Base-by-base conservation (phyloP, 208 protist species). In the Trypanosoma congolense region DNA sequence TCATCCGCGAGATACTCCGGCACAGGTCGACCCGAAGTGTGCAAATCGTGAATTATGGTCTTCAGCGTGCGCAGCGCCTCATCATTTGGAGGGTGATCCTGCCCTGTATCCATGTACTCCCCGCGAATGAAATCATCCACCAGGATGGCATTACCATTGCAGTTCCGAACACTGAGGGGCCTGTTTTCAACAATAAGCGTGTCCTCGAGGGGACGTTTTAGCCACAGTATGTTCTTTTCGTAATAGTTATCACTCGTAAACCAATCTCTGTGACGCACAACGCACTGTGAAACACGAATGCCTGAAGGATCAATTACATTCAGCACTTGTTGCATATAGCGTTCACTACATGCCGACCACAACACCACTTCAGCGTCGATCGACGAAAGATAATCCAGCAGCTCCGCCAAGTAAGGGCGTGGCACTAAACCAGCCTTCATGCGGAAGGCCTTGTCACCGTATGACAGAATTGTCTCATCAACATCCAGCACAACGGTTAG, bases 341-440 rank as follows among this genome's bases (percentile, higher is more conserved):
- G 79, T 29, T 91, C 83, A 47, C 76, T 90, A 53, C 77, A 90
- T 28, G 81, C 83, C 22, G 81, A 77, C 82, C 87, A 94, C 50
- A 94, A 65, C n/a, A 94, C 70, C 59, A 94, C 87, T 70, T 94
- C 83, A 14, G 87, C 87, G 43, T 92, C 84, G 50, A 94, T 92
- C 3, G 65, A 71, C 3, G 68, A 70, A 22, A 94, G 77, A 73
- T 89, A 94, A 65, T 94, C 87, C 4, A 94, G 70, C 48, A 94
- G 69, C 65, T 92, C 87, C 2, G 82, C 87, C 3, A 92, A 59
- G 63, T 94, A 85, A 12, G 87, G 87, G 8, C 87, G 70, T 4
- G 79, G 61, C 16, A 94, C 77, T 24, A 94, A 60, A 8, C 83
- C 83, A 4, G 87, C 87, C 60, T 85, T 83, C 55, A 92, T 75